Percentiles rank a stretch among this genome's conserved stretches.
Conservation (phyloP, 768 basidiomycete species). For the Russula emetica region DNA sequence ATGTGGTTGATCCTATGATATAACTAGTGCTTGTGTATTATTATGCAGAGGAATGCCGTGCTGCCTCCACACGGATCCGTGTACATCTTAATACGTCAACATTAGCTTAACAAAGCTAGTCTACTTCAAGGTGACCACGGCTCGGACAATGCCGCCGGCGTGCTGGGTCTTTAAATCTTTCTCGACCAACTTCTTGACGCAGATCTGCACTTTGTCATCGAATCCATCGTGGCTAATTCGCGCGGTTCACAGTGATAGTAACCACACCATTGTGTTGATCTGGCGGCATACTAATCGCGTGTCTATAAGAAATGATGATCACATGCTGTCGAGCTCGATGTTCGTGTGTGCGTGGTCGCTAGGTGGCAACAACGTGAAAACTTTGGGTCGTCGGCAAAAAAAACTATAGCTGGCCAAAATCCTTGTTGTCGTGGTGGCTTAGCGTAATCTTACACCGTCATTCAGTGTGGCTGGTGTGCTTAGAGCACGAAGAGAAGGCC, state of each 20-base stretch:
- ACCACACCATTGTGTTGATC: not conserved
- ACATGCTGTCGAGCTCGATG: not conserved
- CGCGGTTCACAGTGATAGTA: not conserved
- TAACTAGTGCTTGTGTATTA: not conserved
- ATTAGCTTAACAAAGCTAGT: slow-evolving; percentile 2
- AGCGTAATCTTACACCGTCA: not conserved
- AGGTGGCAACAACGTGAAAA: not conserved
- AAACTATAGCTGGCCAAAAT: not conserved
- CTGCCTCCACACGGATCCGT: slow-evolving; percentile 9
- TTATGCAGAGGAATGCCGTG: not conserved
- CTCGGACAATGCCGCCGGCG: not conserved
- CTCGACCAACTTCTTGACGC: not conserved
- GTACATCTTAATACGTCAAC: not conserved
- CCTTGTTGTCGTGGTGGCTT: not conserved
- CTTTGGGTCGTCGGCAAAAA: not conserved
- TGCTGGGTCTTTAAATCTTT: not conserved
- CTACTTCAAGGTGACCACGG: not conserved
- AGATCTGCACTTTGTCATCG: not conserved
- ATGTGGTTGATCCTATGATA: not conserved
- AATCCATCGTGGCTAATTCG: not conserved
- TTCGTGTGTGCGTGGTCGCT: not conserved
- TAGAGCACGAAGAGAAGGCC: not conserved
- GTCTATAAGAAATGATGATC: not conserved
- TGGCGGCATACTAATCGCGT: not conserved
- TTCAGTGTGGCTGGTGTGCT: not conserved